These are phyloP conservation scores for Helicosporidium sp. DNA, from an alignment of 139 green algal species.

Conservation along the genomic window DNA sequence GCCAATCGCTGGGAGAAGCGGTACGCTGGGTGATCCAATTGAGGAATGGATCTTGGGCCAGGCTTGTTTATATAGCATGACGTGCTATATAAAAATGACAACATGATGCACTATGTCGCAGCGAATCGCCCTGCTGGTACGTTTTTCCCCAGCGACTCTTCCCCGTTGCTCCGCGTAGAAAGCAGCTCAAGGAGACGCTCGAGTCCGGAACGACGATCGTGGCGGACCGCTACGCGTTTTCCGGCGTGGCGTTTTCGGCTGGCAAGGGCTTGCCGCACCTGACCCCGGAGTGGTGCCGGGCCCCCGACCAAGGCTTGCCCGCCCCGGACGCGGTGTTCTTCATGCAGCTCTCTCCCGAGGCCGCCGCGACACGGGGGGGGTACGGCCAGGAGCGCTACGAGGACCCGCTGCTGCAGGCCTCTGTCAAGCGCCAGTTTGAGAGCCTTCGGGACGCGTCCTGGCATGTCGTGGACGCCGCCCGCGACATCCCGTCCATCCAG, in stretches of 20 bases:
- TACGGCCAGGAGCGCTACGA: slow-evolving; percentile 83
- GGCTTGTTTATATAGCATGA: background rate
- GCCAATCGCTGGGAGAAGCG: slow-evolving; percentile 85
- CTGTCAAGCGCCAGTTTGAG: too few species aligned
- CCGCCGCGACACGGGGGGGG: slow-evolving; percentile 36
- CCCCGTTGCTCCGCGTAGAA: too few species aligned
- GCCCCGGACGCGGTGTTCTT: slow-evolving; percentile 71
- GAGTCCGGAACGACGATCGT: slow-evolving; percentile 60
- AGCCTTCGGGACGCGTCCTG: slow-evolving; percentile 1
- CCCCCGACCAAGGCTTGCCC: slow-evolving; percentile 47
- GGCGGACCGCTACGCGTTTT: slow-evolving; percentile 83
- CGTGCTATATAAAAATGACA: too few species aligned
- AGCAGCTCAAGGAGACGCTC: slow-evolving; percentile 36
- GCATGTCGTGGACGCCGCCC: slow-evolving; percentile 5
- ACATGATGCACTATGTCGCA: too few species aligned
- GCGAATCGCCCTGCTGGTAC: too few species aligned
- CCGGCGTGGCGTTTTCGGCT: slow-evolving; percentile 70
- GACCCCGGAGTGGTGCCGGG: slow-evolving; percentile 52
- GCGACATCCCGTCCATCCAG: background rate
- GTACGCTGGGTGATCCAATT: slow-evolving; percentile 13
- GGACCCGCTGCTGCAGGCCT: slow-evolving; percentile 46
- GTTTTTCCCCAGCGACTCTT: too few species aligned
- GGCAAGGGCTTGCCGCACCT: slow-evolving; percentile 59
- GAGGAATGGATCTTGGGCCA: too few species aligned
- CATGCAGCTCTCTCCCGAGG: slow-evolving; percentile 39